Evolutionary conservation across 1,139 yeast species (phyloP), one percentile per base, ranked within the genome.

Genomic region (Ogataea hybrid): DNA sequence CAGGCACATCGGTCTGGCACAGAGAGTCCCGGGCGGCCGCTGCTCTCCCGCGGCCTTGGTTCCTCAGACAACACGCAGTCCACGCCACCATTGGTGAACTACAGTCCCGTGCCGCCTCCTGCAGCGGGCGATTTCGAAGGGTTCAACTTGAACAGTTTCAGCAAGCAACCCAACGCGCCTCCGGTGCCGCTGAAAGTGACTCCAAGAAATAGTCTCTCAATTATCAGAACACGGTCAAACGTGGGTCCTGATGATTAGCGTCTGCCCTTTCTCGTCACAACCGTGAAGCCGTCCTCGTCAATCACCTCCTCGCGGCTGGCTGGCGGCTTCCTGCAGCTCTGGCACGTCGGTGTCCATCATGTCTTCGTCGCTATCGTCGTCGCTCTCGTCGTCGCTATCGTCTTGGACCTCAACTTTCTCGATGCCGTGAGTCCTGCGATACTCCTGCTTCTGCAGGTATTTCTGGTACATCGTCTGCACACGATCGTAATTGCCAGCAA

Each of bases 271-370:
- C 75, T 80, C 56, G 82, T 88, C 8, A 90, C 97, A 48, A 89
- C 65, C 54, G 89, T 92, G 58, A 90, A 90, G 2, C 97, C 97
- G 60, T 90, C 97, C 25, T 90, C 97, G 61, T 90, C 97, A 10
- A 90, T 73, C 10, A 85, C 61, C 21, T 20, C 20, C 21, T 20
- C 9, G 9, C 7, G 96, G 96, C 18, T 73, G 77, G 20, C 67
- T 66, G 21, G 63, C 54, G 44, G 36, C 28, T 18, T 21, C 29
- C 18, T 37, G 35, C 6, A 27, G 41, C 7, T 32, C 36, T 12
- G 21, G 31, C 8, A 40, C 29, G 20, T 41, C 56, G 35, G 52
- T 56, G 21, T 62, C 68, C 34, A 52, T 63, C 64, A 63, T 63
- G 17, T 67, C 59, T 7, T 43, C 47, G 18, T 52, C 56, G n/a